Base-by-base conservation (phyloP, 805 yeast genomes). In the Pichia pseudocactophila region DNA sequence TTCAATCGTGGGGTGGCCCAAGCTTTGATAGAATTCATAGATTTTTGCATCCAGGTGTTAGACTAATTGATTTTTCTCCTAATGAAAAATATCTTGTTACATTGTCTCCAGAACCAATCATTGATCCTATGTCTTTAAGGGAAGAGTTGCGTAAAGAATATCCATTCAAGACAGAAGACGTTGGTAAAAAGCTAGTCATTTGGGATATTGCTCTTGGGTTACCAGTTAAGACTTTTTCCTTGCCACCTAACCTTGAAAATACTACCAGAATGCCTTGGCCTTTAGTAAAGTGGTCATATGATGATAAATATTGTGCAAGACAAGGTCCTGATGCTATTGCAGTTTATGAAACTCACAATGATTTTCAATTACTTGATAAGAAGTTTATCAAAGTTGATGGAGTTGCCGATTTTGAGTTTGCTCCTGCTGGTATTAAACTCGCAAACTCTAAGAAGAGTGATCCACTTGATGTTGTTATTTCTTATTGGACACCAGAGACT, bases 401-500 rank as follows among this genome's bases (percentile, higher is more conserved):
- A 44, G 75, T 92, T 50, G 78, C 78, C 56, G 96, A 89, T 64
- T 92, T 92, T 57, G 94, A 87, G 62, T 92, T 90, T 76, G 88
- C 97, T 22, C 98, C 99, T 47, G 80, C 87, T 19, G 83, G 85
- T 52, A 84, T 87, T 40, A 70, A 74, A 53, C 70, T 85, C 43
- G 74, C 78, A 36, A 75, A 73, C 45, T 65, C 76, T 42, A 62
- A 59, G 44, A 74, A 68, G 52, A 72, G 67, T 45, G 68, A 61
- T 32, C 76, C 71, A 44, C 72, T 69, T 34, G 79, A 80, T 43
- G 80, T 80, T 54, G 67, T 88, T 30, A 72, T 92, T 52, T 80
- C 95, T 27, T 92, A 82, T 70, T 92, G 98, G 98, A 88, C 96
- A 37, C 99, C 99, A 42, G 99, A 92, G 69, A 44, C 57, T 20